Evolutionary conservation across 768 basidiomycete genomes (phyloP).

Genomic region (Sporobolomyces phaffii): DNA sequence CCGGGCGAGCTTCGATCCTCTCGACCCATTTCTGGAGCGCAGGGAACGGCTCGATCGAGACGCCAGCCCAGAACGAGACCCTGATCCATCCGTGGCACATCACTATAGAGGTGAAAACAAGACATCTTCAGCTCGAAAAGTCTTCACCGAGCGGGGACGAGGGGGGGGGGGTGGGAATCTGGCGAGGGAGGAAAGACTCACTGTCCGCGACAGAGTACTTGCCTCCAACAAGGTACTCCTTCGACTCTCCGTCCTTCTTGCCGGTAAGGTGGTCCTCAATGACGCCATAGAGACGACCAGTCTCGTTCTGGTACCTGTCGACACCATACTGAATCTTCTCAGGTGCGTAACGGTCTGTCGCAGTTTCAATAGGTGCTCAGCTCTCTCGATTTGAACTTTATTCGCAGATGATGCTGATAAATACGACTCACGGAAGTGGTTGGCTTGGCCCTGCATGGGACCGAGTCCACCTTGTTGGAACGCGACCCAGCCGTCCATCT

Average conservation of each 20-base stretch:
- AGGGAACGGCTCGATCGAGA: slow-evolving; percentile 27
- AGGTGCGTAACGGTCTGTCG: slow-evolving; percentile 36
- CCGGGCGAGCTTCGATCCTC: slow-evolving; percentile 29
- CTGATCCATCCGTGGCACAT: slow-evolving; percentile 14
- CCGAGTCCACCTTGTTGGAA: slow-evolving; percentile 15
- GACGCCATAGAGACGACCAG: slow-evolving; percentile 33
- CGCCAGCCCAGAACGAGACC: slow-evolving; percentile 8
- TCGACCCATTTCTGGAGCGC: slow-evolving; percentile 24
- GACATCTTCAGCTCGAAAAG: neutral
- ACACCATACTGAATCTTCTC: slow-evolving; percentile 36
- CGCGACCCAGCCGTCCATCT: slow-evolving; percentile 24
- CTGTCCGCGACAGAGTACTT: slow-evolving; percentile 39
- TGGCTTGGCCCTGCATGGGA: slow-evolving; percentile 26
- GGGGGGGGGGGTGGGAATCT: too few relatives aligned
- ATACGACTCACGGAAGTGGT: slow-evolving; percentile 29
- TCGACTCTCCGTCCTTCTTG: slow-evolving; percentile 24
- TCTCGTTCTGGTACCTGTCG: slow-evolving; percentile 36
- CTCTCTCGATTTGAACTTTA: too few relatives aligned
- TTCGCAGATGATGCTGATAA: too few relatives aligned
- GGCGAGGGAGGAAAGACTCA: neutral
- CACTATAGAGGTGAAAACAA: too few relatives aligned
- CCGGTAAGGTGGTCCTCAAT: slow-evolving; percentile 32
- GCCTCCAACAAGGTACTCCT: slow-evolving; percentile 38
- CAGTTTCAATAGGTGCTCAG: neutral
- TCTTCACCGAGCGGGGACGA: too few relatives aligned